phyloP scores from a whole-genome alignment of 1,284 basidiomycete species.

The Thecaphora frezii region DNA sequence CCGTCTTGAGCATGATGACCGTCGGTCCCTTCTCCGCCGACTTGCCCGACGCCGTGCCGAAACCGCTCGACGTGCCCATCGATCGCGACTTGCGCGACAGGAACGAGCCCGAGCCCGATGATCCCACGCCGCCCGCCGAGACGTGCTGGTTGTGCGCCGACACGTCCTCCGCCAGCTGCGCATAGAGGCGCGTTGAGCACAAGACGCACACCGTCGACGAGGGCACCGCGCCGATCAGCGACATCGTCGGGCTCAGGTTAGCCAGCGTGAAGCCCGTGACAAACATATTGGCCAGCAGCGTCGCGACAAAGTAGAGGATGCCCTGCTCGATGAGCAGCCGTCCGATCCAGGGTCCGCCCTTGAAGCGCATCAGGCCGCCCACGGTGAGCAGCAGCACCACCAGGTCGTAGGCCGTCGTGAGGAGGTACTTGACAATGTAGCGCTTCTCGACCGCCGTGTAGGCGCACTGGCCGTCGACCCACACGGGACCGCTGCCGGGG shows the following conservation, averaged over 20 bases:
- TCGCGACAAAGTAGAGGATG: constrained; percentile 40
- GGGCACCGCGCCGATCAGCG: constrained; percentile 37
- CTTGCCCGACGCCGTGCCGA: background rate
- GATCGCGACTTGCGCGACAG: background rate
- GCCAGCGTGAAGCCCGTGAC: constrained; percentile 32
- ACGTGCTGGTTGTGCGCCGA: constrained; percentile 1
- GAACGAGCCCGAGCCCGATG: too few relatives aligned
- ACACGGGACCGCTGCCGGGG: constrained; percentile 15
- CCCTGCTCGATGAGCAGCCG: constrained; percentile 38
- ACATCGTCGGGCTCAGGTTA: constrained; percentile 42
- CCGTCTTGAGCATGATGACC: background rate
- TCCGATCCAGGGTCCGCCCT: constrained; percentile 29
- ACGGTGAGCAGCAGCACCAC: constrained; percentile 36
- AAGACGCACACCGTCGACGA: constrained; percentile 33
- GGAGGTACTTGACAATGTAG: constrained; percentile 34
- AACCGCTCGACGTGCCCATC: background rate
- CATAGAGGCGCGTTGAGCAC: constrained; percentile 40
- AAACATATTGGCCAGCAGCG: constrained; percentile 33
- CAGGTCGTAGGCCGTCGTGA: constrained; percentile 34
- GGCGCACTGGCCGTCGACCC: constrained; percentile 25
- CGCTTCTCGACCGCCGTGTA: constrained; percentile 7
- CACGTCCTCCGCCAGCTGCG: constrained; percentile 20
- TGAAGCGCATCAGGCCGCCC: constrained; percentile 32
- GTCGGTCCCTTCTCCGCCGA: background rate
- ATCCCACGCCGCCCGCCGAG: background rate